phyloP scores from a whole-genome alignment of 345 rosid species.

The Turnera subulata region DNA sequence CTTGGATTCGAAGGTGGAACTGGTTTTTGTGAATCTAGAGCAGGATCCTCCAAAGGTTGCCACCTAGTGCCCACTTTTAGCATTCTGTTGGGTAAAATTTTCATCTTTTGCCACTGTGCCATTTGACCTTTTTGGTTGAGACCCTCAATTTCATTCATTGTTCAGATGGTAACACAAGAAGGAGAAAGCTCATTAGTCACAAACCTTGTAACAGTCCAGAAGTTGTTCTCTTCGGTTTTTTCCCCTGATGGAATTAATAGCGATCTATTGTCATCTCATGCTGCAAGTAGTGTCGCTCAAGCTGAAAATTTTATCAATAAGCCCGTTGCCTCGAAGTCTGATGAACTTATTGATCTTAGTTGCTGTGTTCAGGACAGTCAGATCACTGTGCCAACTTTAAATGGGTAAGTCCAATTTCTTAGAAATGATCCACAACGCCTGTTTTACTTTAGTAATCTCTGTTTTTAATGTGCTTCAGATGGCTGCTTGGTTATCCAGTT shows the following conservation, averaged over 20 bases:
- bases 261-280: slow-evolving; percentile 21
- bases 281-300: slow-evolving; percentile 12
- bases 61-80: not conserved
- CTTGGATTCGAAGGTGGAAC: slow-evolving; percentile 46
- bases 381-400: slow-evolving; percentile 79
- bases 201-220: slow-evolving; percentile 54
- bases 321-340: slow-evolving; percentile 36
- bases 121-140: not conserved
- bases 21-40: slow-evolving; percentile 65
- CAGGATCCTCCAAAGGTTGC: slow-evolving; percentile 89
- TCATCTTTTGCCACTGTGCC: slow-evolving; percentile 5
- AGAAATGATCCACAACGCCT: not conserved
- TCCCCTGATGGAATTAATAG: slow-evolving; percentile 29
- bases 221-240: slow-evolving; percentile 47
- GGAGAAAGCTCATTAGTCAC: slow-evolving; percentile 37
- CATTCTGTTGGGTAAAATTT: not conserved
- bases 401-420: slow-evolving; percentile 52
- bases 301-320: slow-evolving; percentile 21
- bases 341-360: slow-evolving; percentile 63
- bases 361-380: slow-evolving; percentile 61
- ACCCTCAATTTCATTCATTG: slow-evolving; percentile 8
- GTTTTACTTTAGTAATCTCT: slow-evolving; percentile 1
- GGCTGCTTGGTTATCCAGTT: slow-evolving; percentile 93
- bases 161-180: slow-evolving; percentile 55
- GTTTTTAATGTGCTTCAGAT: slow-evolving; percentile 41